Evolutionary conservation across 1,284 basidiomycete genomes (phyloP).

Genomic region (Ceratobasidium papillatum): DNA sequence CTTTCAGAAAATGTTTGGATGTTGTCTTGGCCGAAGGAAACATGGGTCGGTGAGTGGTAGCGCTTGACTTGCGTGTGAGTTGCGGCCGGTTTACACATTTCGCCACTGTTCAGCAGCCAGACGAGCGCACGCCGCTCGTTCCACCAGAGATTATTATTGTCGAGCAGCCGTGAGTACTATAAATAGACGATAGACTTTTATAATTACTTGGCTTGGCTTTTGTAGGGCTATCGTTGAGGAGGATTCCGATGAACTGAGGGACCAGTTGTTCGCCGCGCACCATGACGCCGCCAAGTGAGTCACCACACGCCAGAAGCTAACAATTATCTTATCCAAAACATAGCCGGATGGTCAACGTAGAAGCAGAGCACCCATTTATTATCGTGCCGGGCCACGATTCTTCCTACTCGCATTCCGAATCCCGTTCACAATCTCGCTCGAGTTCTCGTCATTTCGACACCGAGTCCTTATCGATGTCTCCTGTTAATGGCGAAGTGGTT

Average conservation of each 20-base stretch:
- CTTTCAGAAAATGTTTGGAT: conserved; percentile 40
- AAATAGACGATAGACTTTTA: neutral
- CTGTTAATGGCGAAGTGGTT: neutral
- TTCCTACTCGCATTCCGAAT: conserved; percentile 36
- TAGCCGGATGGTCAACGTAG: conserved; percentile 39
- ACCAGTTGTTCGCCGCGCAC: conserved; percentile 37
- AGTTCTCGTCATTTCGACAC: conserved; percentile 31
- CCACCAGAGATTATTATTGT: conserved; percentile 17
- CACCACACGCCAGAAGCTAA: neutral
- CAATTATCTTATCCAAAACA: neutral
- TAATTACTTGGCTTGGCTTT: neutral
- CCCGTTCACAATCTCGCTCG: conserved; percentile 33
- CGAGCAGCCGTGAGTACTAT: conserved; percentile 20
- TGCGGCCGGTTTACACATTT: conserved; percentile 1
- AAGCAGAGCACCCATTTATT: conserved; percentile 33
- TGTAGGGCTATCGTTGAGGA: conserved; percentile 19
- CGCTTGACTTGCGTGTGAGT: neutral
- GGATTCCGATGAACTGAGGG: conserved; percentile 29
- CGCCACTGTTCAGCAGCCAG: conserved; percentile 15
- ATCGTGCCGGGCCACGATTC: conserved; percentile 32
- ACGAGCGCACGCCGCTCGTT: conserved; percentile 38
- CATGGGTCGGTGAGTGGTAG: conserved; percentile 3
- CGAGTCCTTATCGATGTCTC: conserved; percentile 26
- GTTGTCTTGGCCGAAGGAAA: conserved; percentile 29
- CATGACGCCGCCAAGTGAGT: conserved; percentile 31